Evolutionary conservation across 202 grass and related monocot species (phyloP).

Genomic region (Zoysia matrella): DNA sequence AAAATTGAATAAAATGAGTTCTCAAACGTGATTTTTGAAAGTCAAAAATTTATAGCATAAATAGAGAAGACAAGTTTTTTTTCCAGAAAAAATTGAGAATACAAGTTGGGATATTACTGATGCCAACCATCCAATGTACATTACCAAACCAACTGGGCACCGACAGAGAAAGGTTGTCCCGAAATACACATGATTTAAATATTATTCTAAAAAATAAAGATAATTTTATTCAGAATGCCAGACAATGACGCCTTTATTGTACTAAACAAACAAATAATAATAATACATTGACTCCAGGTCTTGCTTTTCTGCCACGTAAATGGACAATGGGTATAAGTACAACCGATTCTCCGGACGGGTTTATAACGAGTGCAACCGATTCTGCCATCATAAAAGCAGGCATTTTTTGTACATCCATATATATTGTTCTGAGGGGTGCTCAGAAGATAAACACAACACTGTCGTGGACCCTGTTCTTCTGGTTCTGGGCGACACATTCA

Average conservation of each 20-base stretch:
- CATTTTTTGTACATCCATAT: conserved; percentile 56
- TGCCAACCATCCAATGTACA: background rate
- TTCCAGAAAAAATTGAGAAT: too few species aligned
- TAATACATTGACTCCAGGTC: conserved; percentile 44
- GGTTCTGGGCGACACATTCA: conserved; percentile 92
- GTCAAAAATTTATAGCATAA: too few species aligned
- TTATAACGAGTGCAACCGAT: conserved; percentile 32
- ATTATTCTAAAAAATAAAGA: conserved; percentile 20
- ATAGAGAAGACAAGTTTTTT: too few species aligned
- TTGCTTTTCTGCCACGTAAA: conserved; percentile 16
- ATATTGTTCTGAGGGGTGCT: conserved; percentile 20
- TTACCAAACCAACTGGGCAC: conserved; percentile 31
- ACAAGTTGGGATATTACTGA: too few species aligned
- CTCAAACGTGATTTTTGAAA: too few species aligned
- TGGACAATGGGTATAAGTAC: background rate
- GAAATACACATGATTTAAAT: conserved; percentile 44
- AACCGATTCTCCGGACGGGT: background rate
- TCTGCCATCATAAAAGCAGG: conserved; percentile 45
- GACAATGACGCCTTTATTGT: conserved; percentile 50
- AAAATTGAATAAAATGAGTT: too few species aligned
- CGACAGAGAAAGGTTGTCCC: background rate
- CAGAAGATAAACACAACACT: conserved; percentile 98
- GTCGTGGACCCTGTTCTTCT: conserved; percentile 89
- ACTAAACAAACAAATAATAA: conserved; percentile 44
- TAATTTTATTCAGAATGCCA: conserved; percentile 46